A percentile compares a stretch with the other conserved stretches of the same genome.
Conservation (phyloP, 1,139 yeast species). For the Pichia sp. region DNA sequence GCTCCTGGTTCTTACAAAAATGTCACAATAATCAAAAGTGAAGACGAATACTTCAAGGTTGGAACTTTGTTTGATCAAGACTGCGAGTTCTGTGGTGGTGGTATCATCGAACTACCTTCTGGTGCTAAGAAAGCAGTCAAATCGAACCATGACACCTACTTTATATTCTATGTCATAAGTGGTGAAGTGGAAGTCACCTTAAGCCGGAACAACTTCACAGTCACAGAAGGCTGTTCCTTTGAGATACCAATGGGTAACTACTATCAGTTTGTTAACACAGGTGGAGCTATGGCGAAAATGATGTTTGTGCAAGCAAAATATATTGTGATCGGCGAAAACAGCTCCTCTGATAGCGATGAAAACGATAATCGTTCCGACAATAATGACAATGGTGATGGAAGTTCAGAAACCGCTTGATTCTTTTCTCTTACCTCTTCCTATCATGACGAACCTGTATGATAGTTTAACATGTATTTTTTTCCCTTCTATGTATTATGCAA, state of each 20-base stretch:
- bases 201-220: slow-evolving; percentile 55
- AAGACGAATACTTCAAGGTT: slow-evolving; percentile 55
- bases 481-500: not conserved
- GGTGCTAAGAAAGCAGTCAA: slow-evolving; percentile 61
- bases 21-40: slow-evolving; percentile 39
- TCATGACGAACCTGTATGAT: slow-evolving; percentile 1
- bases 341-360: slow-evolving; percentile 15
- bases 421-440: not conserved
- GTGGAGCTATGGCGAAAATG: slow-evolving; percentile 53
- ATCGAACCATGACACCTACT: slow-evolving; percentile 63
- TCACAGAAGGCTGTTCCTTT: slow-evolving; percentile 71
- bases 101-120: slow-evolving; percentile 63
- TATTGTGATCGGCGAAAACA: slow-evolving; percentile 29
- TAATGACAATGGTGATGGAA: not conserved
- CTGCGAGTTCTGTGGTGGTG: slow-evolving; percentile 68
- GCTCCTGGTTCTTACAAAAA: slow-evolving; percentile 59
- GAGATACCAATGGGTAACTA: slow-evolving; percentile 75
- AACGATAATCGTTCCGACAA: not conserved
- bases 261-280: slow-evolving; percentile 60
- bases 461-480: not conserved
- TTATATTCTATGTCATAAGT: slow-evolving; percentile 67
- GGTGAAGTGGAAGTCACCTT: slow-evolving; percentile 71
- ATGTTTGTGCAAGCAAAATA: slow-evolving; percentile 72
- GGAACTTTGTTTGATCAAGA: slow-evolving; percentile 68
- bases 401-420: not conserved